Evolutionary conservation across 2,329 filamentous ascomycete genomes (phyloP), one percentile per base, ranked within the genome.

Genomic region (Lojkania enalia): DNA sequence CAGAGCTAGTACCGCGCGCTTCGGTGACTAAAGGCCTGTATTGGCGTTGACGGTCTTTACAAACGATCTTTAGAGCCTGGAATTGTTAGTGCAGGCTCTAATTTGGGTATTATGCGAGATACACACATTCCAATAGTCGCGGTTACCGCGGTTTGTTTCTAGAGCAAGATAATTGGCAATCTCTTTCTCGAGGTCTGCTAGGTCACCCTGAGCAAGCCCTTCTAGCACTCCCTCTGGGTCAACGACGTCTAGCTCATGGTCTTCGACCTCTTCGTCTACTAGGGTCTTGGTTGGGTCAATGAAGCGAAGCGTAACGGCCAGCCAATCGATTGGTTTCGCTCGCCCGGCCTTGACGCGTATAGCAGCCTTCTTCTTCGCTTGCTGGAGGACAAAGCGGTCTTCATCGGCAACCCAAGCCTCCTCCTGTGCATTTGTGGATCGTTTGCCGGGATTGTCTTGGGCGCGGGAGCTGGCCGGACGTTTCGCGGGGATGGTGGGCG

Each of bases 351-450:
- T 88, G 35, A 97, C 90, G 30, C 94, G 86, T 57, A 99, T 95
- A 54, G 91, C 88, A 31, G 94, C 92, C 76, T 96, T 97, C 77
- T 95, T 97, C 78, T 97, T 99, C 35, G 92, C 87, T 73, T 99
- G 94, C 71, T 90, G 91, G 63, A 99, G 76, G 44, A 97, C 94
- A 64, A 99, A 99, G 54, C 87, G 85, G 74, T 99, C 94, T 70
- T 99, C 94, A 60, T 95, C 88, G 40, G 92, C 88, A 15, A 97
- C 88, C 78, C 94, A 99, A 16, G 74, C 74, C 44, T 73, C 74
- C 57, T 78, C 76, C 50, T 74, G 71, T 25, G 72, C 73, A 48
- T 76, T 73, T 3, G 61, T 63, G 13, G 71, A 68, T 31, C 74
- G 72, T 56, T 77, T 77, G 47, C 63, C 45, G 3, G 62, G 55